Evolutionary conservation across 2,329 filamentous ascomycete genomes (phyloP).

Genomic region (Colletotrichum chrysophilum): DNA sequence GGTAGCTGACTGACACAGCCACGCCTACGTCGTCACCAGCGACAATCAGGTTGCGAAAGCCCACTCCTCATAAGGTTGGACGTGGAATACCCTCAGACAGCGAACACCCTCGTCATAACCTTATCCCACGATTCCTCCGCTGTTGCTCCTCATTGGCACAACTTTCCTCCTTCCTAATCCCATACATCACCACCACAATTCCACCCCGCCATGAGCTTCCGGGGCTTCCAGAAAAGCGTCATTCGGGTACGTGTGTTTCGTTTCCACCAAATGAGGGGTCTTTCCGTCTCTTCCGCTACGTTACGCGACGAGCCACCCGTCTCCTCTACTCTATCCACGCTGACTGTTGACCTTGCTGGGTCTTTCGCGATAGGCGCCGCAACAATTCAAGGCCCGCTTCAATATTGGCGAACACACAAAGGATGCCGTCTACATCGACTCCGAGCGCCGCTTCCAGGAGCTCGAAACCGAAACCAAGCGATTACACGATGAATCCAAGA

Average conservation of each 20-base stretch:
- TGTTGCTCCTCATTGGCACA: conserved; percentile 3
- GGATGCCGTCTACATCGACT: conserved; percentile 92
- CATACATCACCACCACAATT: conserved; percentile 12
- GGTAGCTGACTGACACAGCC: conserved; percentile 27
- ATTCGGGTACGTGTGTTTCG: conserved; percentile 66
- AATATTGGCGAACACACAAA: conserved; percentile 96
- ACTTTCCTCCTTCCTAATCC: background rate
- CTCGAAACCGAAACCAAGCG: conserved; percentile 96
- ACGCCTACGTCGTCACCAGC: conserved; percentile 37
- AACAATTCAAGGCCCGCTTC: conserved; percentile 89
- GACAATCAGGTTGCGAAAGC: conserved; percentile 23
- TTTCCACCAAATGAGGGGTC: conserved; percentile 26
- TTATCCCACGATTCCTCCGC: conserved; percentile 1
- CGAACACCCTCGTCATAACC: conserved; percentile 13
- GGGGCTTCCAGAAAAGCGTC: conserved; percentile 91
- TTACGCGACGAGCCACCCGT: conserved; percentile 4
- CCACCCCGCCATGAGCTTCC: conserved; percentile 81
- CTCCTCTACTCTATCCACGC: background rate
- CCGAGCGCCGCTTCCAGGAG: conserved; percentile 92
- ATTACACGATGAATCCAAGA: conserved; percentile 94
- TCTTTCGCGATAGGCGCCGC: conserved; percentile 68
- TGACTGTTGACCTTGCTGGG: background rate
- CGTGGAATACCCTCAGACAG: conserved; percentile 20
- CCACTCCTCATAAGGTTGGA: conserved; percentile 22
- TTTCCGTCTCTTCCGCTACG: background rate